phyloP scores from a whole-genome alignment of 306 rosid species.

The Morella rubra region DNA sequence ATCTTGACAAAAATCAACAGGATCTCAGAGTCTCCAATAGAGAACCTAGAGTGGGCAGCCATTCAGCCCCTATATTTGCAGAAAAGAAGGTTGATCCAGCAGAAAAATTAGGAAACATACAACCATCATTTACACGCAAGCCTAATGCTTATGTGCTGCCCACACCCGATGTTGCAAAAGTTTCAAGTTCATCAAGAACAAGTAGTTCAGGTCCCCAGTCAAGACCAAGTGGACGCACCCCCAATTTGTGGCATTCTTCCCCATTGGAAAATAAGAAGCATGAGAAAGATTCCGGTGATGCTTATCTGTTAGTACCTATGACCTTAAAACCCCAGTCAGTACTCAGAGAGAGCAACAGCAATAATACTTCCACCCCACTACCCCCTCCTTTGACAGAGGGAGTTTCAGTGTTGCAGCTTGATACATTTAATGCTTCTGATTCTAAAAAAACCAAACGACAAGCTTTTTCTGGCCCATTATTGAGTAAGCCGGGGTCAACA shows the following conservation, averaged over 20 bases:
- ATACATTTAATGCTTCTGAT: slow-evolving; percentile 45
- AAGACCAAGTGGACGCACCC: slow-evolving; percentile 52
- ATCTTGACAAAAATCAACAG: slow-evolving; percentile 53
- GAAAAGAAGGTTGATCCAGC: slow-evolving; percentile 85
- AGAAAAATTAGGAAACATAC: slow-evolving; percentile 64
- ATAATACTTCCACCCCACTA: slow-evolving; percentile 42
- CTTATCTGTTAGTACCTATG: slow-evolving; percentile 40
- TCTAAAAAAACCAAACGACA: slow-evolving; percentile 51
- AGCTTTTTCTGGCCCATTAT: slow-evolving; percentile 77
- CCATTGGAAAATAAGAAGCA: slow-evolving; percentile 65
- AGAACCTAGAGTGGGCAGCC: slow-evolving; percentile 60
- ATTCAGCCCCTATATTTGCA: slow-evolving; percentile 78
- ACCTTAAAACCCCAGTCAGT: slow-evolving; percentile 39
- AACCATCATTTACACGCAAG: slow-evolving; percentile 45
- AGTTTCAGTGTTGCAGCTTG: slow-evolving; percentile 47
- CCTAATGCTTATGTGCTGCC: slow-evolving; percentile 78
- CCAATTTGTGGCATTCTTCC: slow-evolving; percentile 74
- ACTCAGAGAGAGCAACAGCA: slow-evolving; percentile 59
- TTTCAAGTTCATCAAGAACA: slow-evolving; percentile 35
- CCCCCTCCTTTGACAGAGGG: slow-evolving; percentile 71
- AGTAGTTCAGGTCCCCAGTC: slow-evolving; percentile 42
- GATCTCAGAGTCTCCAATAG: slow-evolving; percentile 50
- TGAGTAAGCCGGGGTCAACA: slow-evolving; percentile 52
- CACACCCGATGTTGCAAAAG: slow-evolving; percentile 66
- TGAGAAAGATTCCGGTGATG: slow-evolving; percentile 50